Conservation (phyloP, 2,329 filamentous ascomycete species). For the Talaromyces sp. region DNA sequence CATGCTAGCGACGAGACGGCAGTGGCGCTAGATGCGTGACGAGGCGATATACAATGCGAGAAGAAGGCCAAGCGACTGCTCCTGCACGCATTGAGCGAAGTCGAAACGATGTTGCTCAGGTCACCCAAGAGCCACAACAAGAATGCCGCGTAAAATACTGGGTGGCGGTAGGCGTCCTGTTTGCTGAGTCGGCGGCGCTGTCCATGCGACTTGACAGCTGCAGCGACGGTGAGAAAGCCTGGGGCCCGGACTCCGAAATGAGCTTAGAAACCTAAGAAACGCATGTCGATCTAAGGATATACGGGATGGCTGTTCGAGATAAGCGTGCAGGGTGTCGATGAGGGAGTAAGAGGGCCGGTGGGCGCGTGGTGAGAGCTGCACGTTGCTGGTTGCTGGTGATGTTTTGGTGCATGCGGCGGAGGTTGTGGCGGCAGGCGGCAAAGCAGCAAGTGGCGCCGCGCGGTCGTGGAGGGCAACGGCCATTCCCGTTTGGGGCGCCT, state of each 20-base stretch:
- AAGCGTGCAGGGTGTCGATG: not conserved
- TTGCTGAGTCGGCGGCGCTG: conserved; percentile 2
- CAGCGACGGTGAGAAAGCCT: conserved; percentile 4
- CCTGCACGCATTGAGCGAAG: conserved; percentile 8
- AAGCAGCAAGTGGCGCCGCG: conserved; percentile 1
- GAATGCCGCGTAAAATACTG: not conserved
- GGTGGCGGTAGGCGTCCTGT: not conserved
- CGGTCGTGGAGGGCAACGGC: conserved; percentile 28
- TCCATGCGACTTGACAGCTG: conserved; percentile 8
- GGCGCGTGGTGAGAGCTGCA: not conserved
- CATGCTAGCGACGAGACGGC: conserved; percentile 39
- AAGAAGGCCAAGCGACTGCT: conserved; percentile 4
- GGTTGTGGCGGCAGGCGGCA: conserved; percentile 18
- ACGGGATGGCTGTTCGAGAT: conserved; percentile 1
- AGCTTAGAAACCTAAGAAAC: conserved; percentile 5
- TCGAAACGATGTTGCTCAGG: not conserved
- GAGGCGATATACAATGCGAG: not conserved
- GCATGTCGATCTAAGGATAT: conserved; percentile 3
- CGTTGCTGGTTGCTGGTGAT: conserved; percentile 12
- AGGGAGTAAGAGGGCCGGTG: not conserved
- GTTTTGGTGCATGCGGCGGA: conserved; percentile 17
- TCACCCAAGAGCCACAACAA: not conserved
- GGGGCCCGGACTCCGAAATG: not conserved
- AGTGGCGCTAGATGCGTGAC: not conserved
- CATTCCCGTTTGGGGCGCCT: conserved; percentile 13